Evolutionary conservation across 2,329 filamentous ascomycete species (phyloP).

Genomic region (Arachnomyces sp.): DNA sequence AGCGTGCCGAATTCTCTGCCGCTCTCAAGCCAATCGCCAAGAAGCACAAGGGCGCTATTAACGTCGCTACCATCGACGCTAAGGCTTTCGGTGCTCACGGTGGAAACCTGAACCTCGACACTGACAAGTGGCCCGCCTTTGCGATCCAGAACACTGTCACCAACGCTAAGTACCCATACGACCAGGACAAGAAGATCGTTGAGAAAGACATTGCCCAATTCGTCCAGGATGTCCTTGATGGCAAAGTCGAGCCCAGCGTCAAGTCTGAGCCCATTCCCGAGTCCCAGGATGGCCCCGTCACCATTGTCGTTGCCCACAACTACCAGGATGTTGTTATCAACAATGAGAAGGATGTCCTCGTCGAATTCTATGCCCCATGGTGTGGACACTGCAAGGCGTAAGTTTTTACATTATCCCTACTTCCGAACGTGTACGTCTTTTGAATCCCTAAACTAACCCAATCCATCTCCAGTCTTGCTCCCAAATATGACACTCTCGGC

Average conservation of each 20-base stretch:
- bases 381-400: conserved; percentile 64
- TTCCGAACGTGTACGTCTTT: no score
- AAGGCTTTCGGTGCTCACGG: conserved; percentile 91
- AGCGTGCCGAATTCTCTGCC: conserved; percentile 71
- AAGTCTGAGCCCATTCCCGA: conserved; percentile 97
- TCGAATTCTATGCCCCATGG: conserved; percentile 96
- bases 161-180: conserved; percentile 95
- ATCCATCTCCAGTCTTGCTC: conserved; percentile 46
- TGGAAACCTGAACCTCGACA: conserved; percentile 92
- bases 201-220: conserved; percentile 68
- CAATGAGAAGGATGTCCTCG: conserved; percentile 89
- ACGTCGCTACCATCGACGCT: conserved; percentile 97
- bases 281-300: conserved; percentile 82
- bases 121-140: conserved; percentile 92
- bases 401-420: conserved; percentile 25
- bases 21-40: conserved; percentile 78
- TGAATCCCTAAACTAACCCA: conserved; percentile 6
- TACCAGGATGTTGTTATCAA: conserved; percentile 90
- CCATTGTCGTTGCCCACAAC: conserved; percentile 83
- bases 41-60: conserved; percentile 88
- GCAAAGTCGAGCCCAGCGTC: conserved; percentile 91
- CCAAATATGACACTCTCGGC: conserved; percentile 61
- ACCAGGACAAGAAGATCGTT: conserved; percentile 73
- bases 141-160: conserved; percentile 92
- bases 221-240: conserved; percentile 73